phyloP scores from a whole-genome alignment of 2,329 filamentous ascomycete genomes.

The Ophiostoma sp. region DNA sequence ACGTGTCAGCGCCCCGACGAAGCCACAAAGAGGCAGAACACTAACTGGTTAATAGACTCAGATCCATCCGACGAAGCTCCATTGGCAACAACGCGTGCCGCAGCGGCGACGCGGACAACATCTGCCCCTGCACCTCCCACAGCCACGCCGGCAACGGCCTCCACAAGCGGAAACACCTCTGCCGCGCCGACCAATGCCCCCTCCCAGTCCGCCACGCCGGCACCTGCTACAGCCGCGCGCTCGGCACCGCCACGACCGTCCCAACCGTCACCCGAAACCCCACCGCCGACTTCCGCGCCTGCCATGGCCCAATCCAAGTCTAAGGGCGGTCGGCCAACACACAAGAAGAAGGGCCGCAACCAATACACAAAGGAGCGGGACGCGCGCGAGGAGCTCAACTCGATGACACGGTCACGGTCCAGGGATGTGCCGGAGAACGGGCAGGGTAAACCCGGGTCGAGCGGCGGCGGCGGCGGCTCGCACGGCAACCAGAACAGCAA shows the following conservation, averaged over 20 bases:
- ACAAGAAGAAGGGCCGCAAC: constrained; percentile 71
- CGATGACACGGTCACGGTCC: constrained; percentile 56
- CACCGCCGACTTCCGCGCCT: constrained; percentile 43
- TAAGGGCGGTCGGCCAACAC: constrained; percentile 58
- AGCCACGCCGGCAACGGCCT: constrained; percentile 28
- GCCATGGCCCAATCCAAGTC: constrained; percentile 59
- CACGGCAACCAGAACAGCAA: constrained; percentile 43
- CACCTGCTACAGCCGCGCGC: constrained; percentile 35
- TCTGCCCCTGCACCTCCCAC: constrained; percentile 22
- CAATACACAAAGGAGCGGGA: constrained; percentile 81
- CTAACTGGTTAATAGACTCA: constrained; percentile 58
- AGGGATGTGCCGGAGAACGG: constrained; percentile 53
- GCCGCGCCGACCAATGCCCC: constrained; percentile 19
- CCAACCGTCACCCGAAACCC: constrained; percentile 50
- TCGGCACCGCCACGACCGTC: constrained; percentile 49
- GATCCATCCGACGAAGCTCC: constrained; percentile 70
- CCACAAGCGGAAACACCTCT: constrained; percentile 29
- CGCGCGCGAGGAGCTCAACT: constrained; percentile 51
- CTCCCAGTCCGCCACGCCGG: constrained; percentile 27
- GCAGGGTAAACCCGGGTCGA: constrained; percentile 37
- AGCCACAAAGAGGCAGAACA: constrained; percentile 36
- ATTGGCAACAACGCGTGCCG: constrained; percentile 44
- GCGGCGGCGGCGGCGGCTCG: constrained; percentile 29
- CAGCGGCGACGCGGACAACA: constrained; percentile 35
- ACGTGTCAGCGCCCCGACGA: constrained; percentile 25